Evolutionary conservation across 202 grass and related monocot species (phyloP), one percentile per base, ranked within the genome.

Genomic region (Elaeis oleifera): DNA sequence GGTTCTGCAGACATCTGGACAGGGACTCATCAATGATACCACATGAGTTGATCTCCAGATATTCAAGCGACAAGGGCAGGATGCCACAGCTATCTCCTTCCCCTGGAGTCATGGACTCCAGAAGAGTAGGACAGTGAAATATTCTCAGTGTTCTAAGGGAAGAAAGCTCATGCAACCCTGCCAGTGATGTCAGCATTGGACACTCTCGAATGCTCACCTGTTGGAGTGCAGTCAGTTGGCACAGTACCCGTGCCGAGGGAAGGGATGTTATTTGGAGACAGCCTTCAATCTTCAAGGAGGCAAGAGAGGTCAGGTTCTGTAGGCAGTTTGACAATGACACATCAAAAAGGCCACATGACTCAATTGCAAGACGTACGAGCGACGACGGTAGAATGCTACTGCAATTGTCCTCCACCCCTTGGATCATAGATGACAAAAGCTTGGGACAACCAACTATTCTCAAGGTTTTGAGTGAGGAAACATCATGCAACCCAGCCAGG

Each of bases 21-120:
- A 90, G 31, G 20, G 72, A 66, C 28, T 60, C 56, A 64, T 83
- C 79, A 48, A 66, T 70, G 19, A 90, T 73, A 26, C 49, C 54
- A 60, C 73, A 82, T 73, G 51, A 60, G 7, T 59, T 21, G 13
- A 76, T 53, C 4, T 59, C 58, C 14, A 76, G 19, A 5, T n/a
- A 57, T 11, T 76, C n/a, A 18, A 76, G 28, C 5, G 56, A 68
- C 39, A 56, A 61, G 5, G 74, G 64, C 44, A 76, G 49, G 44
- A 68, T 9, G 27, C 6, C 18, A 58, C 26, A 21, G 8, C 36
- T 20, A 29, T 32, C 55, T 16, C 55, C 53, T 7, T 54, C 26
- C 18, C 48, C 27, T 44, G 44, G 18, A 13, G 39, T 66, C 24
- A 48, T 4, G 44, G 64, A 9, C 16, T 0, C 26, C 32, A 17